Conservation (phyloP, 2,329 filamentous ascomycete species). For the Geosmithia putterillii region DNA sequence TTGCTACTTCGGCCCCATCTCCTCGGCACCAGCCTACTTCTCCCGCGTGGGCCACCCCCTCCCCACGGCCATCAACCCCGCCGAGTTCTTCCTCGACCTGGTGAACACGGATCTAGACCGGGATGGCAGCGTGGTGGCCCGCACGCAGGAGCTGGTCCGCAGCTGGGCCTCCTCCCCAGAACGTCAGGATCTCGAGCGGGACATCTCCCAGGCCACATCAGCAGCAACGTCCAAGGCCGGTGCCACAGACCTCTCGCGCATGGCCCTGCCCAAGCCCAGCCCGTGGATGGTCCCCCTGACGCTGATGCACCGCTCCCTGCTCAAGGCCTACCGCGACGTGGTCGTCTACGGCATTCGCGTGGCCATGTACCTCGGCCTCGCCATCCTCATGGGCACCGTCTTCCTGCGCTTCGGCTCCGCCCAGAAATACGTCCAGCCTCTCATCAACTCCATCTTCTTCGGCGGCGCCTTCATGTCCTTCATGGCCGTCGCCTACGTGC, state of each 20-base stretch:
- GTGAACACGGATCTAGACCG: slow-evolving; percentile 65
- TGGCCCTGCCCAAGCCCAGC: slow-evolving; percentile 25
- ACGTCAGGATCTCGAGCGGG: slow-evolving; percentile 5
- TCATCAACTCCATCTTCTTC: slow-evolving; percentile 74
- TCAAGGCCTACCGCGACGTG: slow-evolving; percentile 76
- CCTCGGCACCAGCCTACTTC: slow-evolving; percentile 50
- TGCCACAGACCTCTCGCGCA: not conserved
- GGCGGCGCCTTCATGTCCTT: slow-evolving; percentile 67
- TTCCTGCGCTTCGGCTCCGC: slow-evolving; percentile 60
- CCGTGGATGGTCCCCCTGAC: slow-evolving; percentile 41
- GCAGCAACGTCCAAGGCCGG: not conserved
- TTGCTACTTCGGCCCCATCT: slow-evolving; percentile 59
- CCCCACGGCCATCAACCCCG: slow-evolving; percentile 62
- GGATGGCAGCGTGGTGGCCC: slow-evolving; percentile 30
- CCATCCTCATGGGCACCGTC: slow-evolving; percentile 80
- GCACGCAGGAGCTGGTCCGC: slow-evolving; percentile 12
- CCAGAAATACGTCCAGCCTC: slow-evolving; percentile 66
- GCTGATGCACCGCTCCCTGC: slow-evolving; percentile 64
- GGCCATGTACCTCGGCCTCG: slow-evolving; percentile 65
- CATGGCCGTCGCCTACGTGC: slow-evolving; percentile 78
- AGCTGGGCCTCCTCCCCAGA: slow-evolving; percentile 13
- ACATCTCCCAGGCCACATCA: slow-evolving; percentile 6
- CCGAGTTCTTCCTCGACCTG: slow-evolving; percentile 67
- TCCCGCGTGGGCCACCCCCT: slow-evolving; percentile 45
- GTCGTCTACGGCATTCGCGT: slow-evolving; percentile 75